Percentiles rank a stretch among this genome's conserved stretches.
Evolutionary conservation across 345 rosid genomes (phyloP).

Genomic region (Acer campestre): DNA sequence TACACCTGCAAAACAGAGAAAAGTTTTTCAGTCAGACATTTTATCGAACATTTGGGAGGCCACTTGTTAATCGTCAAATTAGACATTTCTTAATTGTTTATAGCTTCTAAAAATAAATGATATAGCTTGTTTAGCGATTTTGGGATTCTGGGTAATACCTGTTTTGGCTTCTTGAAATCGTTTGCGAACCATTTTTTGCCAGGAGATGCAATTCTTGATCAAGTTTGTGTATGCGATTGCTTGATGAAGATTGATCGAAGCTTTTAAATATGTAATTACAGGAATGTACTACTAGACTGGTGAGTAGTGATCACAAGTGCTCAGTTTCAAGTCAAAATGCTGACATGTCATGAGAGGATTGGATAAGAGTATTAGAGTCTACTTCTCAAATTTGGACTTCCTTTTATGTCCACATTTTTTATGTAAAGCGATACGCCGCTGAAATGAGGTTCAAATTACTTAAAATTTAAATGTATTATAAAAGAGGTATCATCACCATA

Average conservation of each 20-base stretch:
- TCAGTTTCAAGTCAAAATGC: background rate
- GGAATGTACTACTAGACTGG: background rate
- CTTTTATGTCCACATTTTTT: too few relatives aligned
- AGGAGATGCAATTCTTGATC: background rate
- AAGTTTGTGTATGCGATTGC: background rate
- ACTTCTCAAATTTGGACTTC: background rate
- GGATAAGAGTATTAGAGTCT: background rate
- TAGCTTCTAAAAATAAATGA: background rate
- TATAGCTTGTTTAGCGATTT: background rate
- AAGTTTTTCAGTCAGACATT: conserved; percentile 17
- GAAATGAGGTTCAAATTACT: too few relatives aligned
- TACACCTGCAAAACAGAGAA: conserved; percentile 41
- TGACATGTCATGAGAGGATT: background rate
- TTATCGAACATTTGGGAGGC: conserved; percentile 30
- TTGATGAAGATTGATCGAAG: background rate
- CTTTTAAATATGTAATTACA: background rate
- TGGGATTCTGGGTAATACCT: conserved; percentile 34
- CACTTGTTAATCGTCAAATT: background rate
- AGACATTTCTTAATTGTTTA: background rate
- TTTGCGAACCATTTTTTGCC: conserved; percentile 59
- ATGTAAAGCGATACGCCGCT: too few relatives aligned
- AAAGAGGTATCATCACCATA: too few relatives aligned
- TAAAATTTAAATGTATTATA: too few relatives aligned
- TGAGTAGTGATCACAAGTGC: background rate
- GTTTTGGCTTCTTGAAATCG: conserved; percentile 60